A percentile compares a stretch with the other conserved stretches of the same genome.
Evolutionary conservation across 2,329 filamentous ascomycete genomes (phyloP).

Genomic region (Alternaria panax): DNA sequence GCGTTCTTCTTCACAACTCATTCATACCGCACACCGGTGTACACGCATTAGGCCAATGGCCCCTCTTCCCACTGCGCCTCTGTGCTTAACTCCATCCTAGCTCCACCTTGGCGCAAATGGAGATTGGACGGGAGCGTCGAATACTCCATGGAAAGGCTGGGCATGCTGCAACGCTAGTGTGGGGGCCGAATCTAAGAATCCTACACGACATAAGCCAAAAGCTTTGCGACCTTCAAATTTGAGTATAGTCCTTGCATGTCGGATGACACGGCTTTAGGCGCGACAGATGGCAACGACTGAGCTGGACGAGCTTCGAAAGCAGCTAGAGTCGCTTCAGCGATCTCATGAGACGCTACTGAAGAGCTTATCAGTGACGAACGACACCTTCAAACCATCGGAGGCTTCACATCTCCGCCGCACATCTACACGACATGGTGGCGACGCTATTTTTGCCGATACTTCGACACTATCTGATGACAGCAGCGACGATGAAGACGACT

Average conservation of each 20-base stretch:
- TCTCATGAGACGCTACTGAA: slow-evolving; percentile 43
- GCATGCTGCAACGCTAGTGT: slow-evolving; percentile 27
- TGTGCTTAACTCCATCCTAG: slow-evolving; percentile 13
- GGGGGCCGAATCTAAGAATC: slow-evolving; percentile 20
- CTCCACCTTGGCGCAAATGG: slow-evolving; percentile 24
- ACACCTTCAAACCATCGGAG: slow-evolving; percentile 36
- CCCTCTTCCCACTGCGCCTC: slow-evolving; percentile 5
- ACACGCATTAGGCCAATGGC: slow-evolving; percentile 7
- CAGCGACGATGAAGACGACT: slow-evolving; percentile 47
- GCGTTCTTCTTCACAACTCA: slow-evolving; percentile 14
- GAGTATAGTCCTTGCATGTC: background rate
- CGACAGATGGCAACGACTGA: slow-evolving; percentile 37
- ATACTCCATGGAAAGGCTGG: slow-evolving; percentile 25
- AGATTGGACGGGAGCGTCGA: slow-evolving; percentile 24
- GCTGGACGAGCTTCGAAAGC: slow-evolving; percentile 43
- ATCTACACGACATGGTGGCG: slow-evolving; percentile 30
- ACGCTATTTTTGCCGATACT: slow-evolving; percentile 42
- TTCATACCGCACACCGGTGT: slow-evolving; percentile 3
- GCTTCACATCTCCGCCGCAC: slow-evolving; percentile 31
- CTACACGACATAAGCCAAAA: slow-evolving; percentile 11
- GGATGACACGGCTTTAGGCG: background rate
- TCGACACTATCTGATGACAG: slow-evolving; percentile 47
- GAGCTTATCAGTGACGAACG: slow-evolving; percentile 39
- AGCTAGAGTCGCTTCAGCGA: slow-evolving; percentile 42
- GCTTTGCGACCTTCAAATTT: background rate